Evolutionary conservation across 768 basidiomycete genomes (phyloP), one percentile per base, ranked within the genome.

Genomic region (Brasilioporus rufonigricans): DNA sequence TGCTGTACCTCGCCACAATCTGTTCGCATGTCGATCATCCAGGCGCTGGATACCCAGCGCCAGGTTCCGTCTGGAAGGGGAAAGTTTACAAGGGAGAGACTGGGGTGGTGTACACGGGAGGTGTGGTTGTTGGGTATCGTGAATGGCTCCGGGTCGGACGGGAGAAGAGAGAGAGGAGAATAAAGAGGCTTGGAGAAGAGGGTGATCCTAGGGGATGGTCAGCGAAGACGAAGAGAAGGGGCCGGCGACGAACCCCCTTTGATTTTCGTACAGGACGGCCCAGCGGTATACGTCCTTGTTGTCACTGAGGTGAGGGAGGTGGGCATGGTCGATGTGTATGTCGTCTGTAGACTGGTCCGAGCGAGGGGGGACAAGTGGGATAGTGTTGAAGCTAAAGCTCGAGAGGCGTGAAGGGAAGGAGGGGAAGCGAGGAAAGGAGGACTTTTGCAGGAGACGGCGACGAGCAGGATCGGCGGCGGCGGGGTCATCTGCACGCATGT

Each of bases 1-100:
- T 87, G 80, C 61, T 91, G 87, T 3, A 91, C 86, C 61, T 86
- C 80, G 48, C 88, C 87, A 23, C 74, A 74, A 60, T 88, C 83
- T 27, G 83, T 81, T 39, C 86, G 87, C 90, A 93, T 92, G 73
- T 93, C 91, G 54, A 92, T 82, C 87, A 92, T 88, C 90, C 90
- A 93, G 8, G 80, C 71, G 40, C 80, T 80, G 39, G 87, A 89
- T 2, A 91, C 83, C 90, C 90, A 93, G 48, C 73, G 79, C 91
- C 91, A 93, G 21, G 77, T 80, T 23, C 88, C 89, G 59, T 91
- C 87, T 2, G 90, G 90, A 24, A 92, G 78, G 10, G 87, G 86
- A 62, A 86, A 93, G 52, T 79, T 78, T 4, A 71, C 66, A 5
- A 89, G 77, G 9, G 83, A 76, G 46, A 87, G 74, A 4, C 80